Evolutionary conservation across 305 asterid species (phyloP).

Genomic region (Vinca major): DNA sequence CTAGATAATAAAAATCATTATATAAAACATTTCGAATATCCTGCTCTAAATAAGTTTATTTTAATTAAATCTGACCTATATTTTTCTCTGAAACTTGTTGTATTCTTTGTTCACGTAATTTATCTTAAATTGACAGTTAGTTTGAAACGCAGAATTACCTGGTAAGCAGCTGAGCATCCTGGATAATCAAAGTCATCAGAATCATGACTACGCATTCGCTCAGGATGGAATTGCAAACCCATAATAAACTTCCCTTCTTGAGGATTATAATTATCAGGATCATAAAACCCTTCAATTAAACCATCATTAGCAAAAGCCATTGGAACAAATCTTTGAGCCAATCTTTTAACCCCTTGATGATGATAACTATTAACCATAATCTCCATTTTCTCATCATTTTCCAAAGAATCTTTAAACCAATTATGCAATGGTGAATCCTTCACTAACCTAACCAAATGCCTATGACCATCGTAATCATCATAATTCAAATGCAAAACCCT

Average conservation of each 20-base stretch:
- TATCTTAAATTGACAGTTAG: too few relatives aligned
- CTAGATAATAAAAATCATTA: too few relatives aligned
- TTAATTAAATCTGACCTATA: too few relatives aligned
- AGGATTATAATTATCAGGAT: slow-evolving; percentile 73
- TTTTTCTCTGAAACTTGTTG: too few relatives aligned
- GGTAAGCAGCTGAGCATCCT: slow-evolving; percentile 67
- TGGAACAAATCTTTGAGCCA: slow-evolving; percentile 69
- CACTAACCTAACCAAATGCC: slow-evolving; percentile 48
- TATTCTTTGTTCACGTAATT: too few relatives aligned
- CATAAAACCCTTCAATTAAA: slow-evolving; percentile 73
- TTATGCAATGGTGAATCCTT: slow-evolving; percentile 51
- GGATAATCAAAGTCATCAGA: slow-evolving; percentile 68
- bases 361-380: slow-evolving; percentile 68
- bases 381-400: slow-evolving; percentile 30
- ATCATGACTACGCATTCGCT: slow-evolving; percentile 53
- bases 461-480: slow-evolving; percentile 53
- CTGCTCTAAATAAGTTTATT: too few relatives aligned
- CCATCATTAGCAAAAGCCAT: slow-evolving; percentile 92
- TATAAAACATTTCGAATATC: too few relatives aligned
- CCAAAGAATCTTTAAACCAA: slow-evolving; percentile 60
- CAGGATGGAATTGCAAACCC: slow-evolving; percentile 91
- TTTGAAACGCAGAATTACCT: slow-evolving; percentile 25
- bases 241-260: slow-evolving; percentile 77
- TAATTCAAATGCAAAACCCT: slow-evolving; percentile 53
- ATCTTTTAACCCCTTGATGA: slow-evolving; percentile 80